Evolutionary conservation across 129 eudicot genomes (phyloP).

Genomic region (Lactuca saligna): DNA sequence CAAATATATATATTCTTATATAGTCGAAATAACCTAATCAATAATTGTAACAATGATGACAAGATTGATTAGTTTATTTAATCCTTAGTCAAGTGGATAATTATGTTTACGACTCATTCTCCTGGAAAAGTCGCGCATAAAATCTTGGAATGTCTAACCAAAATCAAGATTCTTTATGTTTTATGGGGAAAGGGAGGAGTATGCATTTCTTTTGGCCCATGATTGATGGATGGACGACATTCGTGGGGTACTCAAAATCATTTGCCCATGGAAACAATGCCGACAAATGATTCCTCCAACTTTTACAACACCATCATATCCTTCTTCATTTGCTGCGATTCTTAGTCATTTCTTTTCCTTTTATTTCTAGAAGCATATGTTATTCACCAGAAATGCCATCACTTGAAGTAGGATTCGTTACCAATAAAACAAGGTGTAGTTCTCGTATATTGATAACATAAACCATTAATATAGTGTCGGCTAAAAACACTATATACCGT

Average conservation of each 20-base stretch:
- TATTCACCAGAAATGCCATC: neutral
- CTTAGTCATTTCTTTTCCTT: neutral
- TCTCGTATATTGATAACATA: neutral
- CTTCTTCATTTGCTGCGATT: slow-evolving; percentile 28
- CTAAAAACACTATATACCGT: no score
- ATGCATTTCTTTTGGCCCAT: slow-evolving; percentile 26
- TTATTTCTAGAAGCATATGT: slow-evolving; percentile 30
- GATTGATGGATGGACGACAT: slow-evolving; percentile 33
- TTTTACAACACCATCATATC: slow-evolving; percentile 26
- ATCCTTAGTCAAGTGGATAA: neutral
- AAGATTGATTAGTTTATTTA: slow-evolving; percentile 7
- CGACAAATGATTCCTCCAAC: slow-evolving; percentile 35
- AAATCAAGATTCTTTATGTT: slow-evolving; percentile 8
- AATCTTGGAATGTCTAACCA: slow-evolving; percentile 32
- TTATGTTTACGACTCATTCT: neutral
- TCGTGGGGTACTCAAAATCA: slow-evolving; percentile 33
- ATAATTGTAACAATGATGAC: neutral
- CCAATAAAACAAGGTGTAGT: neutral
- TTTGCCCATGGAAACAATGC: slow-evolving; percentile 27
- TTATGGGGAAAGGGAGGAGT: slow-evolving; percentile 25
- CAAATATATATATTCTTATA: neutral
- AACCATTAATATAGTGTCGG: no score
- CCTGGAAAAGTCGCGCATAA: slow-evolving; percentile 21
- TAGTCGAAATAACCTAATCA: neutral
- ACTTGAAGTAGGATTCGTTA: slow-evolving; percentile 7